Percentiles rank a stretch among this genome's conserved stretches.
Evolutionary conservation across 768 basidiomycete genomes (phyloP).

Genomic region (Melanogaster broomeanus): DNA sequence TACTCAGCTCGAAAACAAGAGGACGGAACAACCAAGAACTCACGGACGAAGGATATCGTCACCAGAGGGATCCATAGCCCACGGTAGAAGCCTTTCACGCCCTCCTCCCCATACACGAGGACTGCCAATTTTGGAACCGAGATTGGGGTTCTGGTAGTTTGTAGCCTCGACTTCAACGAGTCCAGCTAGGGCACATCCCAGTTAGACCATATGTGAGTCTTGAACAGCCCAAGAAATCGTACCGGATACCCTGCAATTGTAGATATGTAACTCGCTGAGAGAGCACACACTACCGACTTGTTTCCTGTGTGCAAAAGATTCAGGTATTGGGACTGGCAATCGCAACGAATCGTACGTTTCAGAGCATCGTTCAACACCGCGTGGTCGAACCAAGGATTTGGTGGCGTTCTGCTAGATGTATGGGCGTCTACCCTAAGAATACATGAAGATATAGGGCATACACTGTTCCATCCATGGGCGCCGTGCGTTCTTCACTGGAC

Average conservation of each 20-base stretch:
- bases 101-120: conserved; percentile 80
- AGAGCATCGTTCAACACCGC: conserved; percentile 63
- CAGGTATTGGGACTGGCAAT: conserved; percentile 5
- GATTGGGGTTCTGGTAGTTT: conserved; percentile 76
- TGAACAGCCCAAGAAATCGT: conserved; percentile 8
- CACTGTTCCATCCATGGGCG: conserved; percentile 83
- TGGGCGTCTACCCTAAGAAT: conserved; percentile 22
- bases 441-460: conserved; percentile 20
- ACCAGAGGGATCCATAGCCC: conserved; percentile 91
- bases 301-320: conserved; percentile 50
- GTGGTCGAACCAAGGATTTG: conserved; percentile 63
- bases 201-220: background rate
- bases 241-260: conserved; percentile 92
- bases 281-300: conserved; percentile 87
- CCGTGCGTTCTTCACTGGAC: conserved; percentile 50
- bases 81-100: conserved; percentile 87
- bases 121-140: conserved; percentile 72
- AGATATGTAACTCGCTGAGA: conserved; percentile 89
- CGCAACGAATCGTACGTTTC: conserved; percentile 50
- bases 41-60: conserved; percentile 95
- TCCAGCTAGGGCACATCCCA: conserved; percentile 62
- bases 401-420: conserved; percentile 43
- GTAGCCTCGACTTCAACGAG: conserved; percentile 90
- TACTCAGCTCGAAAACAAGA: conserved; percentile 5
- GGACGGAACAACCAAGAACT: conserved; percentile 38